Percentiles rank a stretch among this genome's conserved stretches.
Evolutionary conservation across 2,329 filamentous ascomycete species (phyloP).

Genomic region (Emmonsiellopsis sp.): DNA sequence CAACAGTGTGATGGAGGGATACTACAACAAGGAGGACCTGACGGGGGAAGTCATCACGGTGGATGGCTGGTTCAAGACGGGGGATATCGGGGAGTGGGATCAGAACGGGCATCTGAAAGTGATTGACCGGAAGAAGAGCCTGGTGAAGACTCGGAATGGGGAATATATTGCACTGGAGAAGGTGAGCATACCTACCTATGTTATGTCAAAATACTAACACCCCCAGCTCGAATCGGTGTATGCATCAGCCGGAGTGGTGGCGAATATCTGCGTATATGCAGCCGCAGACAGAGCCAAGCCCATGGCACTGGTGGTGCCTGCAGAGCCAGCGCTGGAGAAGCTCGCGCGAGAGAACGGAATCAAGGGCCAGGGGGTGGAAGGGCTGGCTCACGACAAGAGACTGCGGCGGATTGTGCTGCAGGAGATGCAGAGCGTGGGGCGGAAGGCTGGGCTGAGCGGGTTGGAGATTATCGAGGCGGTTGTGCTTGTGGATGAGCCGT

Average conservation of each 20-base stretch:
- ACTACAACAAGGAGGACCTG: slow-evolving; percentile 80
- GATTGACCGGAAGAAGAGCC: slow-evolving; percentile 96
- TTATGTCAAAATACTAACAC: not conserved
- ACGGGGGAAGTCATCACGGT: slow-evolving; percentile 66
- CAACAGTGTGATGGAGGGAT: slow-evolving; percentile 62
- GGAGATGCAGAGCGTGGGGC: slow-evolving; percentile 28
- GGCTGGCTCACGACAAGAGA: slow-evolving; percentile 27
- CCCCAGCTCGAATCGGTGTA: slow-evolving; percentile 76
- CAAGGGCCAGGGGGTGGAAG: slow-evolving; percentile 22
- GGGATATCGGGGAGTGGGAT: slow-evolving; percentile 89
- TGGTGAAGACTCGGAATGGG: slow-evolving; percentile 89
- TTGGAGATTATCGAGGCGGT: slow-evolving; percentile 35
- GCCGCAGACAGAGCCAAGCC: slow-evolving; percentile 43
- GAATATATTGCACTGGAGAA: slow-evolving; percentile 97
- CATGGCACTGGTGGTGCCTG: slow-evolving; percentile 51
- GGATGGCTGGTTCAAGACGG: slow-evolving; percentile 95
- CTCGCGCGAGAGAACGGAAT: slow-evolving; percentile 46
- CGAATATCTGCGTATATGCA: slow-evolving; percentile 49
- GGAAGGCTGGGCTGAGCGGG: slow-evolving; percentile 25
- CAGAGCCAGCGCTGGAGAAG: slow-evolving; percentile 53
- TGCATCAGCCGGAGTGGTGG: slow-evolving; percentile 42
- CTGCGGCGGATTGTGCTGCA: slow-evolving; percentile 30
- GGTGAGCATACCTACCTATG: slow-evolving; percentile 6
- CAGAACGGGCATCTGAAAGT: slow-evolving; percentile 69
- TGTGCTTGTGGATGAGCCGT: slow-evolving; percentile 35